These are phyloP conservation scores for Mollisia scopiformis DNA, from an alignment of 2,329 filamentous ascomycete genomes.

Conservation along the genomic window DNA sequence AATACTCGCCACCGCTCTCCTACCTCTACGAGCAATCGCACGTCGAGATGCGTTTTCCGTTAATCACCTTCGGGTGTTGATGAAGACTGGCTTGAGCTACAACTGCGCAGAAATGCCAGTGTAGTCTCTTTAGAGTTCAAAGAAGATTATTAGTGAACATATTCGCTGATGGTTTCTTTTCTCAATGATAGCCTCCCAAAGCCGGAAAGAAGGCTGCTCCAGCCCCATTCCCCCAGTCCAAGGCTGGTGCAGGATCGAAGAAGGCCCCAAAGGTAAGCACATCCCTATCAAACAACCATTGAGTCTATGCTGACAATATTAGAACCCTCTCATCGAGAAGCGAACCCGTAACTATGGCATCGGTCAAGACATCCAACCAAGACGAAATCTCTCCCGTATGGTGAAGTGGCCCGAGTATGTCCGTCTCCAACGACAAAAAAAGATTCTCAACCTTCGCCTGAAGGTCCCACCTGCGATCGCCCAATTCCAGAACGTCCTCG, in stretches of 20 bases:
- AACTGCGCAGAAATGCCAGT: conserved; percentile 41
- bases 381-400: conserved; percentile 95
- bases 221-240: conserved; percentile 93
- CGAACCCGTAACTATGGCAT: conserved; percentile 97
- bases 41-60: conserved; percentile 38
- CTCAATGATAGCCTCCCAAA: conserved; percentile 99
- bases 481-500: conserved; percentile 97
- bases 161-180: conserved; percentile 96
- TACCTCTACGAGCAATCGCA: conserved; percentile 43
- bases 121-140: conserved; percentile 87
- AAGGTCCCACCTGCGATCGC: conserved; percentile 98
- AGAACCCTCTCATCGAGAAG: conserved; percentile 99
- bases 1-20: conserved; percentile 39
- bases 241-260: conserved; percentile 81
- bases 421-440: conserved; percentile 81
- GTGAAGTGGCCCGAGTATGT: conserved; percentile 99
- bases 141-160: conserved; percentile 82
- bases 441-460: conserved; percentile 97
- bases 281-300: conserved; percentile 12
- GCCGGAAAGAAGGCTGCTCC: conserved; percentile 96
- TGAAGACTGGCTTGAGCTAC: conserved; percentile 70
- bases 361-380: conserved; percentile 97
- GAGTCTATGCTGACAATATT: conserved; percentile 23
- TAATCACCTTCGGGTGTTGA: conserved; percentile 36
- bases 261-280: conserved; percentile 92